Evolutionary conservation across 345 rosid species (phyloP).

Genomic region (Ceriops tagal): DNA sequence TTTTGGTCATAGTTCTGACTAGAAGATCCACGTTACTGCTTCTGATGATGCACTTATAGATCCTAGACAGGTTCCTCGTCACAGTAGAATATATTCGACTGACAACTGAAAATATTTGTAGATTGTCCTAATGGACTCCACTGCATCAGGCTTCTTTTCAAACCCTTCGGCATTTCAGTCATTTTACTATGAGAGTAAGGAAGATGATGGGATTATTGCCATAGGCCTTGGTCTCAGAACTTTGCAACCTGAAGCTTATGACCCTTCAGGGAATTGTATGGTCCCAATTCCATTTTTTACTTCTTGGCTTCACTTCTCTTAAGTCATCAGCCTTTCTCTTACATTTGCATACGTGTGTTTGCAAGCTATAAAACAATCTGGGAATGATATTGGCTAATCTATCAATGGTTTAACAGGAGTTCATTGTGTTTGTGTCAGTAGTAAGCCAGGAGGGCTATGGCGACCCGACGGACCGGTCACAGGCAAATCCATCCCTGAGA

Average conservation of each 20-base stretch:
- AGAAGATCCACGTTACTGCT: neutral
- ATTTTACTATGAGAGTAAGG: slow-evolving; percentile 38
- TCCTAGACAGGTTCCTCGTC: neutral
- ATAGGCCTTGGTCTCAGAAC: slow-evolving; percentile 70
- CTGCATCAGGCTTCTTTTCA: slow-evolving; percentile 35
- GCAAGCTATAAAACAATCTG: too few species aligned
- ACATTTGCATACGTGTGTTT: too few species aligned
- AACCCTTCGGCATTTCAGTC: slow-evolving; percentile 35
- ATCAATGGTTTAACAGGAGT: slow-evolving; percentile 1
- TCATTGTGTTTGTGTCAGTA: slow-evolving; percentile 20
- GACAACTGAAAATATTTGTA: neutral
- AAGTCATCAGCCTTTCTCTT: too few species aligned
- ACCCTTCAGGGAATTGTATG: slow-evolving; percentile 50
- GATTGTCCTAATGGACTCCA: slow-evolving; percentile 34
- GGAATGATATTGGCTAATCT: too few species aligned
- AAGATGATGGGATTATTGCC: slow-evolving; percentile 50
- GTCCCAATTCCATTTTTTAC: neutral
- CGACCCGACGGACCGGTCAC: slow-evolving; percentile 44
- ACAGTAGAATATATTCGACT: too few species aligned
- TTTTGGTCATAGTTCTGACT: slow-evolving; percentile 12
- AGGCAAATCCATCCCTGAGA: slow-evolving; percentile 26
- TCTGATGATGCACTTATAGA: slow-evolving; percentile 4
- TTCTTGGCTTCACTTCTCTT: neutral
- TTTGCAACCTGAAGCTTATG: slow-evolving; percentile 48
- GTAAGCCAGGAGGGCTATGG: slow-evolving; percentile 37